Percentiles rank a stretch among this genome's conserved stretches.
These are phyloP conservation scores for Kodamaea fukazawae DNA, from an alignment of 805 yeast genomes.

Conservation along the genomic window DNA sequence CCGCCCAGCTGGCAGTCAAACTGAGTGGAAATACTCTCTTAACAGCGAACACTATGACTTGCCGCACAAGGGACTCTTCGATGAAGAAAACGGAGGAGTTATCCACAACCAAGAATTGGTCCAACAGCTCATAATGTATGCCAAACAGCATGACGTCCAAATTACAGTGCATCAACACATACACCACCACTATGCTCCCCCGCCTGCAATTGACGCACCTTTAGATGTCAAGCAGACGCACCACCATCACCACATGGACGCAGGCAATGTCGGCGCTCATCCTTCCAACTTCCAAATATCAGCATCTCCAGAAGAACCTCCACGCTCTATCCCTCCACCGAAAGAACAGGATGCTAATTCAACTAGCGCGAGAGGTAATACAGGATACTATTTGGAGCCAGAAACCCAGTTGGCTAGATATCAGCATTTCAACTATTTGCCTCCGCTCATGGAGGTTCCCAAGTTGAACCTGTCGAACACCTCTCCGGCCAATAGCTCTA, in stretches of 20 bases:
- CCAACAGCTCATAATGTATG: slow-evolving; percentile 56
- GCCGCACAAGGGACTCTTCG: slow-evolving; percentile 22
- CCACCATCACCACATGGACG: slow-evolving; percentile 8
- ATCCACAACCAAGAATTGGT: slow-evolving; percentile 55
- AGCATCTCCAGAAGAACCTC: slow-evolving; percentile 2
- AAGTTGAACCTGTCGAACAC: slow-evolving; percentile 58
- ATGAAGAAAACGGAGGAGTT: slow-evolving; percentile 39
- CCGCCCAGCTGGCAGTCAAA: slow-evolving; percentile 19
- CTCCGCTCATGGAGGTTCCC: slow-evolving; percentile 70
- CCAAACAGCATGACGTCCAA: slow-evolving; percentile 53
- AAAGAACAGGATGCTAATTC: background rate
- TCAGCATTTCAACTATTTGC: slow-evolving; percentile 72
- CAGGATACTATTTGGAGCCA: slow-evolving; percentile 38
- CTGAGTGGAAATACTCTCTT: slow-evolving; percentile 62
- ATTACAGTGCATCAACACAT: slow-evolving; percentile 83
- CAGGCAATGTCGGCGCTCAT: background rate
- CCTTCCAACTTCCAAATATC: slow-evolving; percentile 2
- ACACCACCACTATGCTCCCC: slow-evolving; percentile 69
- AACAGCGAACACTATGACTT: slow-evolving; percentile 27
- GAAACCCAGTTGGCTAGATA: slow-evolving; percentile 56
- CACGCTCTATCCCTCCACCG: background rate
- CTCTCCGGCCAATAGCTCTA: slow-evolving; percentile 30
- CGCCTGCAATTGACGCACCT: slow-evolving; percentile 14
- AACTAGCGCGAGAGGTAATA: background rate
- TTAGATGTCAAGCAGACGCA: slow-evolving; percentile 6